Percentiles rank a stretch among this genome's conserved stretches.
phyloP scores from a whole-genome alignment of 192 early-diverging fungal genomes.

The Lobosporangium transversale region DNA sequence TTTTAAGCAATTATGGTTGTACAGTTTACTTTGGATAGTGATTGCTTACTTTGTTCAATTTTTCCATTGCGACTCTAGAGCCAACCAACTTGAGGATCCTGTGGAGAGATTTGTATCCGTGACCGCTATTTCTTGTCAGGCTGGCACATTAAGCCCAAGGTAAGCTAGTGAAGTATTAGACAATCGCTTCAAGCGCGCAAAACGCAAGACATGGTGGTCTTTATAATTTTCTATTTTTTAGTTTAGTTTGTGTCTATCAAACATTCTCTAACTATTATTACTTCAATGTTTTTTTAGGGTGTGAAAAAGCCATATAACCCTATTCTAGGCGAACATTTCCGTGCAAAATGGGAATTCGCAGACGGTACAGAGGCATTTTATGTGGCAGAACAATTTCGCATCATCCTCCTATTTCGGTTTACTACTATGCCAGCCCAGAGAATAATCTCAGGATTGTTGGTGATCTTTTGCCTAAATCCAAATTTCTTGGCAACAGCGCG shows the following conservation, averaged over 20 bases:
- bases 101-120: slow-evolving; percentile 83
- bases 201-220: too few relatives aligned
- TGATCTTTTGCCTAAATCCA: slow-evolving; percentile 84
- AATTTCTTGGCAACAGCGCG: slow-evolving; percentile 92
- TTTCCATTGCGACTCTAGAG: slow-evolving; percentile 56
- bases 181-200: too few relatives aligned
- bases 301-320: slow-evolving; percentile 97
- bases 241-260: not conserved
- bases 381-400: slow-evolving; percentile 93
- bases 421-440: slow-evolving; percentile 84
- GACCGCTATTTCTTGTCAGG: slow-evolving; percentile 90
- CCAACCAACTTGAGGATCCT: slow-evolving; percentile 72
- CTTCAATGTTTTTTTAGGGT: slow-evolving; percentile 56
- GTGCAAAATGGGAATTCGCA: slow-evolving; percentile 78
- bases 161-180: slow-evolving; percentile 24
- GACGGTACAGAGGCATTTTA: slow-evolving; percentile 80
- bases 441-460: slow-evolving; percentile 81
- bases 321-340: slow-evolving; percentile 91
- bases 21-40: slow-evolving; percentile 12
- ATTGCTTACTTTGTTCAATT: not conserved
- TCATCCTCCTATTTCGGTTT: slow-evolving; percentile 91
- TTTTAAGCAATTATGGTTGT: not conserved
- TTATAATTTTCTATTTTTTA: not conserved
- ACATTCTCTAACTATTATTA: not conserved
- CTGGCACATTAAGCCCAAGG: slow-evolving; percentile 94